phyloP scores from a whole-genome alignment of 106 monocot genomes.

The Dendrobium huoshanense region DNA sequence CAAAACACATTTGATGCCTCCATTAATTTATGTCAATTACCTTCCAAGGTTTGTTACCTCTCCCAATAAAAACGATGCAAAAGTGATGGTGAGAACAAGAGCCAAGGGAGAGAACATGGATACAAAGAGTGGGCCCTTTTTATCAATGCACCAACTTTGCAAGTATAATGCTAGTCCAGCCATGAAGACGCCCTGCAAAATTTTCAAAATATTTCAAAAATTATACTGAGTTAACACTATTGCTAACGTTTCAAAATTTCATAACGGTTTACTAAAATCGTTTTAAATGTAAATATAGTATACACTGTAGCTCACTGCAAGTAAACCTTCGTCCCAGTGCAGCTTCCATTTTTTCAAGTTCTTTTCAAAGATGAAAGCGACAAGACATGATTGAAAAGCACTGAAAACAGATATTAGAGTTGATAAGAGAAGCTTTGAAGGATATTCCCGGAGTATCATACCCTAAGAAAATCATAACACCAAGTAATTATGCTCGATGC shows the following conservation, averaged over 20 bases:
- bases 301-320: constrained; percentile 20
- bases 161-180: constrained; percentile 30
- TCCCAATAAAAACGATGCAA: constrained; percentile 30
- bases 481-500: not conserved
- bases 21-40: not conserved
- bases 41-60: constrained; percentile 17
- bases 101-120: constrained; percentile 26
- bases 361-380: constrained; percentile 13
- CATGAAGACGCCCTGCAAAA: constrained; percentile 34
- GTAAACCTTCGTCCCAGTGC: constrained; percentile 7
- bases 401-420: constrained; percentile 11
- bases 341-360: constrained; percentile 19
- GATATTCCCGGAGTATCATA: constrained; percentile 19
- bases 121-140: constrained; percentile 43
- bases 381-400: constrained; percentile 14
- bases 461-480: constrained; percentile 3
- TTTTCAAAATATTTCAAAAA: not conserved
- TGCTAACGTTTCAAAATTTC: not conserved
- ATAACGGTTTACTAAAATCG: not conserved
- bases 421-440: constrained; percentile 11
- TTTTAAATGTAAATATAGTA: not conserved
- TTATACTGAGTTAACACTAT: not conserved
- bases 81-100: constrained; percentile 23
- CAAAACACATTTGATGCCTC: not conserved
- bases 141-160: constrained; percentile 37